phyloP scores from a whole-genome alignment of 352 stramenopile genomes.

The Phytophthora constricta region DNA sequence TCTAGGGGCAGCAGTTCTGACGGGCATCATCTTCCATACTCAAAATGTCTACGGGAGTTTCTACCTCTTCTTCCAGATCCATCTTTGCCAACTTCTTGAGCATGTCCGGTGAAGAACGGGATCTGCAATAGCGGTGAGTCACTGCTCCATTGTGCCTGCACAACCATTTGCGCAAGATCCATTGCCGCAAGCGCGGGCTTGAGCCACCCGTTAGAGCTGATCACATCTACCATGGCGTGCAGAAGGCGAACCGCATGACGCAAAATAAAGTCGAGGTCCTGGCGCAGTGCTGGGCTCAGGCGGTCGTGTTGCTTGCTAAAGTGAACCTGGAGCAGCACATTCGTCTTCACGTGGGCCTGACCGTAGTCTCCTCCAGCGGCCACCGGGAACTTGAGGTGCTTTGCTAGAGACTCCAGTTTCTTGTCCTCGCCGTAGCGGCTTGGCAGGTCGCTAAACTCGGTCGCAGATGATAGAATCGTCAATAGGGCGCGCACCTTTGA shows the following conservation, averaged over 20 bases:
- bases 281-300: conserved; percentile 92
- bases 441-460: conserved; percentile 96
- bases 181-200: conserved; percentile 98
- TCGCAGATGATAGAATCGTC: conserved; percentile 97
- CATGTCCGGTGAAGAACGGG: conserved; percentile 96
- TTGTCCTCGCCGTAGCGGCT: conserved; percentile 96
- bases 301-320: conserved; percentile 94
- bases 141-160: conserved; percentile 98
- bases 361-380: conserved; percentile 89
- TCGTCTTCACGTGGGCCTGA: conserved; percentile 95
- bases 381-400: conserved; percentile 94
- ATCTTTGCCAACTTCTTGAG: conserved; percentile 61
- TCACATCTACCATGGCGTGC: conserved; percentile 99
- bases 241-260: conserved; percentile 93
- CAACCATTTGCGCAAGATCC: conserved; percentile 99
- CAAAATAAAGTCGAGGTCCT: conserved; percentile 94
- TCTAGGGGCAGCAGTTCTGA: conserved; percentile 86
- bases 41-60: conserved; percentile 86
- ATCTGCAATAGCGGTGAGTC: conserved; percentile 97
- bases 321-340: conserved; percentile 97
- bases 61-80: conserved; percentile 73
- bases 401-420: conserved; percentile 92
- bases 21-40: conserved; percentile 95
- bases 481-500: conserved; percentile 97
- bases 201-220: conserved; percentile 98